Conservation (phyloP, 345 rosid genomes). For the Balakata baccata region DNA sequence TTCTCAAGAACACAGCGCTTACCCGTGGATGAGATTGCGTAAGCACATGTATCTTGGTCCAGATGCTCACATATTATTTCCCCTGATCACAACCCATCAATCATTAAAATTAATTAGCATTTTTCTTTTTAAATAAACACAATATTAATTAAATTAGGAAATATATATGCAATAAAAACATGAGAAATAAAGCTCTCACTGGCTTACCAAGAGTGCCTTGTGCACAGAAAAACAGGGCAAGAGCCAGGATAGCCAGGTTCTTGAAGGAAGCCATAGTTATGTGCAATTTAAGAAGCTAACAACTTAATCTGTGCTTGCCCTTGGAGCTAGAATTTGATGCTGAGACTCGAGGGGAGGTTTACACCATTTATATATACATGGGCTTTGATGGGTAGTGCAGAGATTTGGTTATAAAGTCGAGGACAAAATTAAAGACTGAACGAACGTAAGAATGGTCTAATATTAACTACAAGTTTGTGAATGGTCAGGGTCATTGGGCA, state of each 20-base stretch:
- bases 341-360: neutral
- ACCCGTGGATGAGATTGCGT: constrained; percentile 68
- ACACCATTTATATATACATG: constrained; percentile 11
- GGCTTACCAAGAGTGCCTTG: constrained; percentile 36
- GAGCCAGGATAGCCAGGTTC: constrained; percentile 23
- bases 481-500: neutral
- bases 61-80: constrained; percentile 63
- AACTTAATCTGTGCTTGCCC: neutral
- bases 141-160: too few relatives aligned
- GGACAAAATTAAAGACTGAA: too few relatives aligned
- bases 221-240: constrained; percentile 28
- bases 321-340: neutral
- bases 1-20: constrained; percentile 80
- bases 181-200: too few relatives aligned
- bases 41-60: constrained; percentile 54
- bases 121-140: too few relatives aligned
- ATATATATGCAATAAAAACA: too few relatives aligned
- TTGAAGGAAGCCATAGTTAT: constrained; percentile 33
- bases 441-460: too few relatives aligned
- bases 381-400: too few relatives aligned
- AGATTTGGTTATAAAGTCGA: too few relatives aligned
- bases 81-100: constrained; percentile 14
- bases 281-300: too few relatives aligned
- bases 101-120: too few relatives aligned
- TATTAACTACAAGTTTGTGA: too few relatives aligned